Evolutionary conservation across 2,329 filamentous ascomycete genomes (phyloP).

Genomic region (Elsinoe fawcettii): DNA sequence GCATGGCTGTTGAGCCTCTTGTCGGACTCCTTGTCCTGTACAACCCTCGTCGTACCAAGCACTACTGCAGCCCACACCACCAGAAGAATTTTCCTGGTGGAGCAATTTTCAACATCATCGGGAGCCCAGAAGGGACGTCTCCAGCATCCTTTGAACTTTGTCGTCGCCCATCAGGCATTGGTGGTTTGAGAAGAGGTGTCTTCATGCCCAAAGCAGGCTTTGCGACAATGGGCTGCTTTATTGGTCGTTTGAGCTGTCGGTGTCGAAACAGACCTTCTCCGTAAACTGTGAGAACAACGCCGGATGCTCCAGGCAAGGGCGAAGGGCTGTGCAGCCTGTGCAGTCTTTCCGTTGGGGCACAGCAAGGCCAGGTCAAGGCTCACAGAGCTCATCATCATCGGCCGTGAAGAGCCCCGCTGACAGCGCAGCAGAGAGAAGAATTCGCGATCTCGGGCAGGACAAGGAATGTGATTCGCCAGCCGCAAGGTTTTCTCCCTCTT

Average conservation of each 20-base stretch:
- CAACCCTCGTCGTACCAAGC: not conserved
- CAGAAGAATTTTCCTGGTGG: conserved; percentile 12
- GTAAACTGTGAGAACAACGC: not conserved
- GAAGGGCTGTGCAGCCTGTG: not conserved
- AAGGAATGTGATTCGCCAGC: conserved; percentile 11
- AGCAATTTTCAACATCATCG: conserved; percentile 3
- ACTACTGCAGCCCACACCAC: conserved; percentile 10
- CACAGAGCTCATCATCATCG: not conserved
- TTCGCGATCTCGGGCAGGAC: conserved; percentile 3
- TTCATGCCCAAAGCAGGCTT: not conserved
- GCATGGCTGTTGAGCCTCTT: not conserved
- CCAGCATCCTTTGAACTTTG: not conserved
- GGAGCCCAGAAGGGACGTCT: not conserved
- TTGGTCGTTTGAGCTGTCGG: not conserved
- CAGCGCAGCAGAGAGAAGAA: not conserved
- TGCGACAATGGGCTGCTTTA: not conserved
- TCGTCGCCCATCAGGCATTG: not conserved
- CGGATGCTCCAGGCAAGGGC: not conserved
- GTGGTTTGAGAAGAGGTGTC: not conserved
- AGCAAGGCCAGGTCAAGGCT: conserved; percentile 1
- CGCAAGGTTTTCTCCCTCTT: not conserved
- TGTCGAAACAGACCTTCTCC: conserved; percentile 6
- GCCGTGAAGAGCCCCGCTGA: not conserved
- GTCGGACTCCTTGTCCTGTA: not conserved
- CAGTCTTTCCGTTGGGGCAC: conserved; percentile 3